Evolutionary conservation across 1,284 basidiomycete species (phyloP), one percentile per base, ranked within the genome.

Genomic region (Rhizoctonia solani): DNA sequence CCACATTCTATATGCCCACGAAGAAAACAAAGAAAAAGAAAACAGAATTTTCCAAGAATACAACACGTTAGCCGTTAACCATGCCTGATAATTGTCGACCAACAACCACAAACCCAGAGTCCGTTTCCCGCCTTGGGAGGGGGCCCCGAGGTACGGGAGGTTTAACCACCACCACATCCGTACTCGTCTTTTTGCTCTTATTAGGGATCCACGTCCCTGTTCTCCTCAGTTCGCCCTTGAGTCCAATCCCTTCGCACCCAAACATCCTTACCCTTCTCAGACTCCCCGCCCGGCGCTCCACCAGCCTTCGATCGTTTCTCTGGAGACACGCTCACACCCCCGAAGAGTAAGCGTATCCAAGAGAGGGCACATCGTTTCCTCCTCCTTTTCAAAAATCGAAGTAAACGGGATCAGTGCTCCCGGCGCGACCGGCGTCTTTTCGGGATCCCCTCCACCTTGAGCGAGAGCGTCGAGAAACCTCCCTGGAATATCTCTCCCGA

Each of bases 261-360:
- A 63, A 53, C 59, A 63, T 53, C 44, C 59, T 19, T 4, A 63
- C 49, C 27, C 44, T 50, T 27, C 59, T 32, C 9, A 63, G 25
- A 32, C 47, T 52, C 49, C 59, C 49, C 4, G 46, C 59, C 16
- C 59, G 59, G 30, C 59, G 49, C 19, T 63, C 59, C 3, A 63
- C 46, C 3, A 53, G 19, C n/a, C 37, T 30, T 63, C 47, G 13
- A 53, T 34, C n/a, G 30, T 14, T 25, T 53, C 49, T 27, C 37
- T 2, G 14, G 50, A 37, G 32, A 53, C 53, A 14, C 49, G 1
- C 25, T 63, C 59, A 23, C 59, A 63, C 16, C 59, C 59, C 13
- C 59, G 49, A 1, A 63, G 25, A 13, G 59, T 63, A 16, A 63
- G 29, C 37, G 59, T 63, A 53, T 63, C 59, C 13, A 63, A 21